Conservation (phyloP, 2,329 filamentous ascomycete species). For the Aspergillus luchuensis region DNA sequence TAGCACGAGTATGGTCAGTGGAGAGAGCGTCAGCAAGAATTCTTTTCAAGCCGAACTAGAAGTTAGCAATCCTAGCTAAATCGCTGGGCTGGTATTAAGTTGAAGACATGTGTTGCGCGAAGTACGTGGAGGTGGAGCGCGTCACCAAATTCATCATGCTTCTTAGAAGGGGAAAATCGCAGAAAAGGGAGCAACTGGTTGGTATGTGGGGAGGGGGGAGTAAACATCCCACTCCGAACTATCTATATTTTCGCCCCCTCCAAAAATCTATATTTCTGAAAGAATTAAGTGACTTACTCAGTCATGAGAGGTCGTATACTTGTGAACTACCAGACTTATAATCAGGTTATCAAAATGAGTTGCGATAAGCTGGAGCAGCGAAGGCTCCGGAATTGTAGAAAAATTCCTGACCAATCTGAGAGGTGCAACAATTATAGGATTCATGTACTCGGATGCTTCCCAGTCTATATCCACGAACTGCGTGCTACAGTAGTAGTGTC, state of each 20-base stretch:
- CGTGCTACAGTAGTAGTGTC: not conserved
- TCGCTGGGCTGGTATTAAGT: not conserved
- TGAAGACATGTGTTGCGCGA: not conserved
- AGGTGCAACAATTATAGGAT: not conserved
- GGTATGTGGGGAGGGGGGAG: not conserved
- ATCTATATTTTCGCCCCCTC: not conserved
- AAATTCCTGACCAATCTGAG: too few species aligned
- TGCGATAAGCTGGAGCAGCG: too few species aligned
- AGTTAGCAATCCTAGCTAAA: not conserved
- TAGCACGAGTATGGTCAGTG: not conserved
- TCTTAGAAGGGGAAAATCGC: not conserved
- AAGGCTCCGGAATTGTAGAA: too few species aligned
- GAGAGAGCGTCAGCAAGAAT: not conserved
- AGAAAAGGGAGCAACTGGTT: not conserved
- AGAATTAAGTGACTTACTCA: not conserved
- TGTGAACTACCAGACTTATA: too few species aligned
- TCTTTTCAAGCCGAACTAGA: too few species aligned
- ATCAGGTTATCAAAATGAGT: too few species aligned
- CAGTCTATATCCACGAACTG: too few species aligned
- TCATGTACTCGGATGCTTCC: too few species aligned
- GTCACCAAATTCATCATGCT: not conserved
- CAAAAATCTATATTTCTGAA: too few species aligned
- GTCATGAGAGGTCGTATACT: not conserved
- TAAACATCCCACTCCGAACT: not conserved
- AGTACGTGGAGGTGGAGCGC: not conserved